Evolutionary conservation across 2,329 filamentous ascomycete genomes (phyloP), one percentile per base, ranked within the genome.

Genomic region (Sporothrix variecibatus): DNA sequence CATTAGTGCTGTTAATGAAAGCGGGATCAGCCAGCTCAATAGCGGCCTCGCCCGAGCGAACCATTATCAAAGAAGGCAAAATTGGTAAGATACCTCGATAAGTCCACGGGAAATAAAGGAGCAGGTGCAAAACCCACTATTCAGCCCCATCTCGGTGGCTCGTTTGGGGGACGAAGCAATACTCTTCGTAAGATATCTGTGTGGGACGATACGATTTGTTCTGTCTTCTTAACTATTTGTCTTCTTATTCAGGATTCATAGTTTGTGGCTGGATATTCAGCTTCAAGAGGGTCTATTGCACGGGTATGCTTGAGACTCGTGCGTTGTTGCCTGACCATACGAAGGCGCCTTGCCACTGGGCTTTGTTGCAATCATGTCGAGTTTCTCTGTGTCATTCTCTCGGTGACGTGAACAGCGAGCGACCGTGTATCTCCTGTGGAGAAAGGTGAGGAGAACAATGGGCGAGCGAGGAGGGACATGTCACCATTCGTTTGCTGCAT

Each of bases 21-120:
- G 23, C 67, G 31, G 68, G 68, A 71, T 7, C 65, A 69, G 43
- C 67, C 67, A 49, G 67, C 31, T 26, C 49, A 71, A 58, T 58
- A 71, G 34, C 68, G 68, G 68, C 68, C 68, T 43, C 26, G 34
- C 49, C 68, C 68, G 68, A 58, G 68, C 68, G 51, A 34, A 23
- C 49, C 49, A 56, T 28, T 58, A 40, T 43, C 31, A 71, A 40
- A 71, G n/a, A 51, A 9, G 20, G 15, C 17, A 51, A 53, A 69
- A 53, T 49, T 17, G 43, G 43, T 20, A 15, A 20, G 12, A 49
- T 49, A 20, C 43, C 40, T 43, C 2, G 40, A 53, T 46, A n/a
- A 3, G 40, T 23, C 56, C 23, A 58, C 26, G 31, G 60, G 60
- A 64, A 62, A 62, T 62, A 62, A 62, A 62, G 58, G 20, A 12